Percentiles rank a stretch among this genome's conserved stretches.
Conservation (phyloP, 2,329 filamentous ascomycete species). For the Didymella glomerata region DNA sequence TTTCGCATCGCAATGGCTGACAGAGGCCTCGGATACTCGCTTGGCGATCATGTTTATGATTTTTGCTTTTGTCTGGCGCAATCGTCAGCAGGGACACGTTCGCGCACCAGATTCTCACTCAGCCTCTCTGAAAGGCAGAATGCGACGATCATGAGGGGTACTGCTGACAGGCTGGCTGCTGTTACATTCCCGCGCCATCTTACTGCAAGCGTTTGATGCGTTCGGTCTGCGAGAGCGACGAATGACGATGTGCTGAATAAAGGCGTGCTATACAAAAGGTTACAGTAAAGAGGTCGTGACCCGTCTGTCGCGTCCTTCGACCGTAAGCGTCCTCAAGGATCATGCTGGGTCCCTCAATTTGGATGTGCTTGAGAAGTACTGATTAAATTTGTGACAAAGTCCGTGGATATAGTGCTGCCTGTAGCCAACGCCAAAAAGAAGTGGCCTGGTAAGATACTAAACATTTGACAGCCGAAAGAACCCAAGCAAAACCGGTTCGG, state of each 20-base stretch:
- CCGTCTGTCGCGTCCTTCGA: conserved; percentile 1
- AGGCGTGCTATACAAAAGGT: conserved; percentile 13
- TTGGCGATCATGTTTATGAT: background rate
- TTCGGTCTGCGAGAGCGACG: conserved; percentile 11
- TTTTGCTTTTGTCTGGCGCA: conserved; percentile 6
- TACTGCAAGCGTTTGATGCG: conserved; percentile 17
- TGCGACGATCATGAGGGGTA: conserved; percentile 1
- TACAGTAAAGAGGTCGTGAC: conserved; percentile 12
- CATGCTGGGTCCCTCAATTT: conserved; percentile 4
- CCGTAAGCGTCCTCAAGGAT: conserved; percentile 1
- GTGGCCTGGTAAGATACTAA: conserved; percentile 26
- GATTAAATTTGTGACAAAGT: conserved; percentile 15
- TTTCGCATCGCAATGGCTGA: conserved; percentile 6
- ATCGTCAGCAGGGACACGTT: background rate
- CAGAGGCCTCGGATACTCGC: background rate
- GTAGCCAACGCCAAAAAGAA: conserved; percentile 27
- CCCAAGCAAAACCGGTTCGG: background rate
- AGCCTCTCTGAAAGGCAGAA: background rate
- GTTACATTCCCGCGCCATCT: conserved; percentile 16
- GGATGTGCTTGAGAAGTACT: conserved; percentile 9
- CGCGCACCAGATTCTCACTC: background rate
- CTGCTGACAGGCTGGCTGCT: conserved; percentile 17
- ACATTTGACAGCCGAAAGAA: conserved; percentile 15
- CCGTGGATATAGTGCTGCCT: conserved; percentile 33
- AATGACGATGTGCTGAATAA: conserved; percentile 3